A percentile compares a stretch with the other conserved stretches of the same genome.
Evolutionary conservation across 345 rosid species (phyloP).

Genomic region (Hibiscus syriacus): DNA sequence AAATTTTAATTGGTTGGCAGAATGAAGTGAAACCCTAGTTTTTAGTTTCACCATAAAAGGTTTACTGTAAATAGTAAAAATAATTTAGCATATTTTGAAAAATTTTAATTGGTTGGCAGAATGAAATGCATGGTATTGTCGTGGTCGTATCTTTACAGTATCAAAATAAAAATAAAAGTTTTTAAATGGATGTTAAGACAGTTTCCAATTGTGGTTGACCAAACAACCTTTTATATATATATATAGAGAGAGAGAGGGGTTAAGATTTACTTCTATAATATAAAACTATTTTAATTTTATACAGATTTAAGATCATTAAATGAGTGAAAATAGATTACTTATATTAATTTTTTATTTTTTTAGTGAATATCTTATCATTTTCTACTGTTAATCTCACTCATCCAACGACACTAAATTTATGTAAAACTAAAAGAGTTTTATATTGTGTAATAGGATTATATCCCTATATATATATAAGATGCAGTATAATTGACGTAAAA

Average conservation of each 20-base stretch:
- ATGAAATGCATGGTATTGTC: not conserved
- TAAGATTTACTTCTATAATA: too few relatives aligned
- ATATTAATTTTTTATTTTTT: too few relatives aligned
- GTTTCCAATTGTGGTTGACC: conserved; percentile 54
- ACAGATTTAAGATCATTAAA: too few relatives aligned
- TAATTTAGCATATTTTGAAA: not conserved
- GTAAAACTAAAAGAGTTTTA: too few relatives aligned
- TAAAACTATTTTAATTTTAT: too few relatives aligned
- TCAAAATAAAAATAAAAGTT: not conserved
- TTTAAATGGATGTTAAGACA: conserved; percentile 1
- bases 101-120: not conserved
- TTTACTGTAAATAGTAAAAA: not conserved
- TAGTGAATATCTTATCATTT: too few relatives aligned
- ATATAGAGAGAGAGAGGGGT: too few relatives aligned
- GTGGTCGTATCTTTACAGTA: not conserved
- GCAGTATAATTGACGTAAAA: too few relatives aligned
- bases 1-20: not conserved
- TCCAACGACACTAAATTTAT: too few relatives aligned
- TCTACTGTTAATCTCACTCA: too few relatives aligned
- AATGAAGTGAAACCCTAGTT: not conserved
- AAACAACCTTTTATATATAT: conserved; percentile 5
- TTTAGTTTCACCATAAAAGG: not conserved
- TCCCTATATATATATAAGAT: not conserved
- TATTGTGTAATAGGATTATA: too few relatives aligned
- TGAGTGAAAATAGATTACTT: too few relatives aligned